Evolutionary conservation across 352 stramenopile species (phyloP), one percentile per base, ranked within the genome.

Genomic region (Globisporangium rhizosaccharum): DNA sequence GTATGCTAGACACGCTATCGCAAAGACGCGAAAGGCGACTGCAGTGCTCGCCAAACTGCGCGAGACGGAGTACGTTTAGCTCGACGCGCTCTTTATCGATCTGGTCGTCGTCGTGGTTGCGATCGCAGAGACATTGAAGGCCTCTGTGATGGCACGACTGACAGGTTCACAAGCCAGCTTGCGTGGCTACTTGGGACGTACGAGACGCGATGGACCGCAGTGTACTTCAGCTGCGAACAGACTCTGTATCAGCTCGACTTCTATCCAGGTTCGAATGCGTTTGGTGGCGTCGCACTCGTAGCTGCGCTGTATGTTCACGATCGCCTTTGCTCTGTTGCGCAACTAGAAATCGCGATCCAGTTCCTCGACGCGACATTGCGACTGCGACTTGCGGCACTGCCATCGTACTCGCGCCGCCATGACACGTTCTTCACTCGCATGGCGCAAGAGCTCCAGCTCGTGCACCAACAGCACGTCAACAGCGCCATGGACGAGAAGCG

Each of bases 211-310:
- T 89, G 79, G 79, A 68, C 44, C 56, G 68, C 73, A 1, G 62
- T 85, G 12, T 67, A 76, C 51, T 79, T 67, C 44, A 66, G 67
- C 25, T 73, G 67, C 36, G 79, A 89, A 44, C 60, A 74, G 26
- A 68, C 57, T 2, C 57, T 85, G 12, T 83, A 79, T 33, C 75
- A 78, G 17, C 59, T 83, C 5, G 75, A 85, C 57, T 75, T 66
- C 20, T 66, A 83, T 18, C 67, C 72, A 53, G 76, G 79, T 87
- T 62, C 18, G 30, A 36, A 39, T 39, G 3, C 25, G 33, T 23
- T 36, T 57, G 15, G 17, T 20, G 4, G 30, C 7, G 3, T 12
- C n/a, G 4, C 18, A 5, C 7, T 17, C 3, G 4, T 10, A 33
- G 3, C n/a, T n/a, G 25, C 48, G 15, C 25, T 14, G 25, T 6